A percentile compares a stretch with the other conserved stretches of the same genome.
Evolutionary conservation across 2,329 filamentous ascomycete species (phyloP).

Genomic region (Neodidymelliopsis sp.): DNA sequence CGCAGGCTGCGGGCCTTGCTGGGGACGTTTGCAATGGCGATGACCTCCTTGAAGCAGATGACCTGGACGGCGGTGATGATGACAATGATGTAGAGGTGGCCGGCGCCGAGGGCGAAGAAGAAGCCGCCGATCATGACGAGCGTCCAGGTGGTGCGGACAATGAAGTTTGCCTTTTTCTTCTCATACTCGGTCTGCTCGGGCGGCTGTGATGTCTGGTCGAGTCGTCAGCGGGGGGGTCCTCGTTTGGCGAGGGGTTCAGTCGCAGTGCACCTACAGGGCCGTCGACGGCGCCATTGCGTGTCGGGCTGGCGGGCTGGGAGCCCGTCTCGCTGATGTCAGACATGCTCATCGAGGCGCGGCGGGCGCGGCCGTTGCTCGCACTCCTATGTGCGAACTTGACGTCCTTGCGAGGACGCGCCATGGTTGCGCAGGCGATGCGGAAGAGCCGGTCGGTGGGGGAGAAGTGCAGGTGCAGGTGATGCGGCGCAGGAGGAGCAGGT

Average conservation of each 20-base stretch:
- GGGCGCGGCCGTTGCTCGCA: slow-evolving; percentile 57
- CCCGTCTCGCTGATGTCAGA: slow-evolving; percentile 72
- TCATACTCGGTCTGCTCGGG: slow-evolving; percentile 76
- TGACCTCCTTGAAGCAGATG: slow-evolving; percentile 98
- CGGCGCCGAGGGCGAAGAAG: slow-evolving; percentile 90
- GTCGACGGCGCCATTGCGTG: slow-evolving; percentile 50
- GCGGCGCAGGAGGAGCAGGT: background rate
- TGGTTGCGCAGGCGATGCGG: slow-evolving; percentile 16
- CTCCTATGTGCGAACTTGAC: slow-evolving; percentile 67
- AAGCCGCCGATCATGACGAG: slow-evolving; percentile 96
- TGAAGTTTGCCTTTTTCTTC: slow-evolving; percentile 98
- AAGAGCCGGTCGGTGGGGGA: background rate
- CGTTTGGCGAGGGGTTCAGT: background rate
- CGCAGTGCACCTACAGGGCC: slow-evolving; percentile 16
- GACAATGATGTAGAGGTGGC: slow-evolving; percentile 95
- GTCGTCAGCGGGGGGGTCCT: slow-evolving; percentile 30
- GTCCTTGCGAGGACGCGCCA: slow-evolving; percentile 60
- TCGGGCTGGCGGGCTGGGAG: slow-evolving; percentile 61
- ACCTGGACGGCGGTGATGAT: slow-evolving; percentile 95
- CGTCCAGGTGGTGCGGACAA: slow-evolving; percentile 96
- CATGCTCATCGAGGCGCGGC: slow-evolving; percentile 73
- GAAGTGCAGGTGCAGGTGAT: background rate
- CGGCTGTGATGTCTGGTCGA: slow-evolving; percentile 46
- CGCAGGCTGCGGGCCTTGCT: slow-evolving; percentile 88
- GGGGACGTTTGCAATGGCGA: slow-evolving; percentile 94